Percentiles rank a stretch among this genome's conserved stretches.
Evolutionary conservation across 1,139 yeast species (phyloP).

Genomic region (Geotrichum restrictum): DNA sequence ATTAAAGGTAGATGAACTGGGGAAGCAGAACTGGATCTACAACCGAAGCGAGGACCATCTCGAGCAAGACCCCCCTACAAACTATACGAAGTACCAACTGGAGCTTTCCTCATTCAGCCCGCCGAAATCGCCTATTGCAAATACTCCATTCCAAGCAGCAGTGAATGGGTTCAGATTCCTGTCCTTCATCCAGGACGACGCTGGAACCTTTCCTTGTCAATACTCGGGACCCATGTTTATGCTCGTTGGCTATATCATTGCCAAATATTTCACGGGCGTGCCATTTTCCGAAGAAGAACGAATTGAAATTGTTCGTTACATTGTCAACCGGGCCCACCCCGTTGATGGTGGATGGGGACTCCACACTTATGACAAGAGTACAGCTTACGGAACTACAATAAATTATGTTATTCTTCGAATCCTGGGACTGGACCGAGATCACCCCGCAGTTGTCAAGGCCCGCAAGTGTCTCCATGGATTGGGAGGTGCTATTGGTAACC

Average conservation of each 20-base stretch:
- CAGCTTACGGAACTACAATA: slow-evolving; percentile 90
- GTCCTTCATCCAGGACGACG: slow-evolving; percentile 60
- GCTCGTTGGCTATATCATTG: slow-evolving; percentile 81
- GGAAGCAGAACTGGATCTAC: slow-evolving; percentile 82
- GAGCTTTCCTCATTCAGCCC: slow-evolving; percentile 51
- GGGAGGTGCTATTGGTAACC: slow-evolving; percentile 87
- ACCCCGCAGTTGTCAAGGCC: slow-evolving; percentile 78
- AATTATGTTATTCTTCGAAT: slow-evolving; percentile 77
- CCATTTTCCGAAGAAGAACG: slow-evolving; percentile 64
- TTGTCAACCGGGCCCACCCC: slow-evolving; percentile 88
- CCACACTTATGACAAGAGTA: slow-evolving; percentile 85
- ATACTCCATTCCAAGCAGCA: slow-evolving; percentile 59
- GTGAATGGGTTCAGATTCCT: slow-evolving; percentile 73
- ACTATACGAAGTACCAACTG: slow-evolving; percentile 52
- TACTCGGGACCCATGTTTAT: slow-evolving; percentile 98
- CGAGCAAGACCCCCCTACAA: slow-evolving; percentile 35
- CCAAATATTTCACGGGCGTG: slow-evolving; percentile 64
- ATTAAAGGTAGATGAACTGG: slow-evolving; percentile 62
- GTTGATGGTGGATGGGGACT: slow-evolving; percentile 99
- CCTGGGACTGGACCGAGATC: slow-evolving; percentile 67
- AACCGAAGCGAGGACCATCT: slow-evolving; percentile 40
- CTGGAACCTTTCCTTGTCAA: slow-evolving; percentile 86
- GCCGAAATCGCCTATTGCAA: slow-evolving; percentile 26
- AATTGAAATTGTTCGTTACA: slow-evolving; percentile 71
- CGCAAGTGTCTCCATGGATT: slow-evolving; percentile 61